A percentile compares a stretch with the other conserved stretches of the same genome.
phyloP scores from a whole-genome alignment of 192 early-diverging fungal species.

The Helicostylum pulchrum region DNA sequence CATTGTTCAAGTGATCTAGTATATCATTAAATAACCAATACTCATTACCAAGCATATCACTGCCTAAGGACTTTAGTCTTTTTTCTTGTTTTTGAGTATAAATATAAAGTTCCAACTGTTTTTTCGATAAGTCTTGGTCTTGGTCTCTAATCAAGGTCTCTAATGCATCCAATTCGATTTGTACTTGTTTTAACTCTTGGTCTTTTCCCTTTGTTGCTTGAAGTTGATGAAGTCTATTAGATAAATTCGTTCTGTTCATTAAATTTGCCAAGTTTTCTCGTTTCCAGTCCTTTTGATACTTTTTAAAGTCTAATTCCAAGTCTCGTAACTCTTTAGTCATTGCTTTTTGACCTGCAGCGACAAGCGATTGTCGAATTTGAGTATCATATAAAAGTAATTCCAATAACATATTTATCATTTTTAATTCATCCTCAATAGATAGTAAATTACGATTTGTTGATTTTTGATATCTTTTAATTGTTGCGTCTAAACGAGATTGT shows the following conservation, averaged over 20 bases:
- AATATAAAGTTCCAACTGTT: slow-evolving; percentile 4
- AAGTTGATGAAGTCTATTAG: slow-evolving; percentile 5
- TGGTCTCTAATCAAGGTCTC: slow-evolving; percentile 7
- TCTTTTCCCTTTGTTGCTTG: not conserved
- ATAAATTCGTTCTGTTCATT: not conserved
- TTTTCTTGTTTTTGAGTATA: not conserved
- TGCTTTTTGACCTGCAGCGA: not conserved
- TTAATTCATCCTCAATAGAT: slow-evolving; percentile 4
- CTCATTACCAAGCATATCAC: slow-evolving; percentile 6
- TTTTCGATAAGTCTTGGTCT: not conserved
- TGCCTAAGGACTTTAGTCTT: not conserved
- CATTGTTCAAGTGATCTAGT: not conserved
- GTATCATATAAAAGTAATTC: slow-evolving; percentile 15
- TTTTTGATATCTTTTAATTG: slow-evolving; percentile 10
- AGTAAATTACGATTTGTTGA: not conserved
- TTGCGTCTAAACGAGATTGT: not conserved
- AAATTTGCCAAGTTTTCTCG: slow-evolving; percentile 4
- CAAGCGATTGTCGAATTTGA: slow-evolving; percentile 7
- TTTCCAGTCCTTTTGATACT: slow-evolving; percentile 6
- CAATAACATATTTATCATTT: slow-evolving; percentile 17
- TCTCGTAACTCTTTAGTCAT: slow-evolving; percentile 3
- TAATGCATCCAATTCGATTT: slow-evolving; percentile 11
- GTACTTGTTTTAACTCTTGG: not conserved
- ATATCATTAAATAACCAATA: slow-evolving; percentile 27
- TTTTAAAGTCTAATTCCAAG: slow-evolving; percentile 1